Evolutionary conservation across 495 filamentous ascomycete genomes (phyloP).

Genomic region (Ramalina peruviana): DNA sequence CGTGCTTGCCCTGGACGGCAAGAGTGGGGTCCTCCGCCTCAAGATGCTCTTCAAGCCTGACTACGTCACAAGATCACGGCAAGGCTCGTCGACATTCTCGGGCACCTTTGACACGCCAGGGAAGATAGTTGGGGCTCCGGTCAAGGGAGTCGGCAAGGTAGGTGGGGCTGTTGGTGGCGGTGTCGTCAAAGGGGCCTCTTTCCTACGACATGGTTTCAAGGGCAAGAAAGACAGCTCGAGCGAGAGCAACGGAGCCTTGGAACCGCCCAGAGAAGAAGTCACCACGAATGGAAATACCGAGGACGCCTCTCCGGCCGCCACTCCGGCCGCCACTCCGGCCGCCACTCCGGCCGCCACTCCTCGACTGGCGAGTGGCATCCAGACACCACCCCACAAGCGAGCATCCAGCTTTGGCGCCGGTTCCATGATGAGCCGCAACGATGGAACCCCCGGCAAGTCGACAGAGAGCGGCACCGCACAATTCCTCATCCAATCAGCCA

Average conservation of each 20-base stretch:
- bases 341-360: slow-evolving; percentile 7
- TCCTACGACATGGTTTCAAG: slow-evolving; percentile 67
- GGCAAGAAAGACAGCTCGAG: slow-evolving; percentile 49
- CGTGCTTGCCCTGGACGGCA: slow-evolving; percentile 68
- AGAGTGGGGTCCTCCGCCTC: slow-evolving; percentile 69
- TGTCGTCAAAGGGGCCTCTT: slow-evolving; percentile 76
- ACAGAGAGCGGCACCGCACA: slow-evolving; percentile 58
- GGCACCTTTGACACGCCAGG: slow-evolving; percentile 86
- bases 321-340: slow-evolving; percentile 7
- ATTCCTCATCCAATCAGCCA: slow-evolving; percentile 67
- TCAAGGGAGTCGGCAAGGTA: slow-evolving; percentile 76
- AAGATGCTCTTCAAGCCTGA: slow-evolving; percentile 86
- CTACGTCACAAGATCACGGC: slow-evolving; percentile 76
- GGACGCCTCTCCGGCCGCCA: slow-evolving; percentile 6
- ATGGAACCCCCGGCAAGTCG: slow-evolving; percentile 29
- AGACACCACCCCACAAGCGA: slow-evolving; percentile 29
- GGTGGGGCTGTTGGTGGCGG: slow-evolving; percentile 56
- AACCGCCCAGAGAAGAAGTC: slow-evolving; percentile 25
- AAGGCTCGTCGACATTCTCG: slow-evolving; percentile 85
- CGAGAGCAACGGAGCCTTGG: slow-evolving; percentile 24
- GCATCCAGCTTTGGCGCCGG: slow-evolving; percentile 52
- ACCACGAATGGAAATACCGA: slow-evolving; percentile 15
- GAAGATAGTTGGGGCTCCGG: slow-evolving; percentile 81
- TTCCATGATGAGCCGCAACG: slow-evolving; percentile 41
- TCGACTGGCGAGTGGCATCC: slow-evolving; percentile 19